Evolutionary conservation across 495 filamentous ascomycete species (phyloP).

Genomic region (Penicillium lagena): DNA sequence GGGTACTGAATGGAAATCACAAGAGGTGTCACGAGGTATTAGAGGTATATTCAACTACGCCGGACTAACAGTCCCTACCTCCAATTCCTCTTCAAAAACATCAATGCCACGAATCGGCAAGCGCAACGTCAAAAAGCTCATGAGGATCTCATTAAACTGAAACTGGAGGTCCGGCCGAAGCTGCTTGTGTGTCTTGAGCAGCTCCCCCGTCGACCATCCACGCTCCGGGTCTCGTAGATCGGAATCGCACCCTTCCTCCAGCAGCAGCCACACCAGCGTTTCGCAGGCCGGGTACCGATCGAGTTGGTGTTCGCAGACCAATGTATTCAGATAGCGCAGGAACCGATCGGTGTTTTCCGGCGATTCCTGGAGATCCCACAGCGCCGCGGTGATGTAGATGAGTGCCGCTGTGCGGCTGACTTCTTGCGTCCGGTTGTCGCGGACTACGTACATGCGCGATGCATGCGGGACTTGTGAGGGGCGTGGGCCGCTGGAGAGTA

Average conservation of each 20-base stretch:
- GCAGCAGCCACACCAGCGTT: slow-evolving; percentile 36
- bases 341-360: slow-evolving; percentile 28
- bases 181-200: slow-evolving; percentile 29
- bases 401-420: slow-evolving; percentile 32
- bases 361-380: slow-evolving; percentile 34
- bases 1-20: background rate
- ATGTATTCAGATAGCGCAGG: slow-evolving; percentile 17
- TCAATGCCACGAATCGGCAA: slow-evolving; percentile 27
- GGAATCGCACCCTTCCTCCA: slow-evolving; percentile 31
- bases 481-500: slow-evolving; percentile 39
- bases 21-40: no score
- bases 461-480: slow-evolving; percentile 34
- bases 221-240: slow-evolving; percentile 34
- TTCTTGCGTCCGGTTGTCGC: slow-evolving; percentile 28
- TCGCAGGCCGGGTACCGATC: slow-evolving; percentile 35
- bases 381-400: slow-evolving; percentile 33
- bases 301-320: slow-evolving; percentile 27
- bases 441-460: slow-evolving; percentile 35
- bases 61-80: background rate
- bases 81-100: slow-evolving; percentile 27
- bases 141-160: slow-evolving; percentile 38
- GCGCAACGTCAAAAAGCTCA: slow-evolving; percentile 29
- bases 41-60: no score
- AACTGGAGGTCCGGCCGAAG: slow-evolving; percentile 37
- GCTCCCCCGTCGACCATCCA: slow-evolving; percentile 32